Base-by-base conservation (phyloP, 1,284 basidiomycete species). In the Ceratobasidium sp. region DNA sequence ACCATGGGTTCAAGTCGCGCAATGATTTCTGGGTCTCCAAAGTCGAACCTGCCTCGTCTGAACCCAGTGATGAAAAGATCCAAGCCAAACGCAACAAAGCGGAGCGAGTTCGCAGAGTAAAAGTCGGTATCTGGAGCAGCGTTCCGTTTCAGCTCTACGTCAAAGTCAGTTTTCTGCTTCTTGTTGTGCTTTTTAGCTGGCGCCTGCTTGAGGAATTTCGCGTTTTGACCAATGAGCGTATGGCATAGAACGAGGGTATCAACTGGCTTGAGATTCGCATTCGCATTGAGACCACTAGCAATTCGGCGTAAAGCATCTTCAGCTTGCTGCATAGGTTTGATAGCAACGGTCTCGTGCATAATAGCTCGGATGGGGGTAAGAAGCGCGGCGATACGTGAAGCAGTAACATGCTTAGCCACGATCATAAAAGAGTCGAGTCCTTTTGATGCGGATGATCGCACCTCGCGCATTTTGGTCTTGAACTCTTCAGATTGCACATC, bases 401-500 rank as follows among this genome's bases (percentile, higher is more conserved):
- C 93, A 0, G 92, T 92, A 77, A 96, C 89, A 79, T 89, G 86
- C 77, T 91, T 91, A 3, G 95, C 91, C n/a, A 93, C 85, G 77
- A 96, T 89, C 31, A 91, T 89, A 81, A 97, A 95, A 0, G 93
- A 91, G 82, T 98, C 95, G 60, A 96, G 85, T 3, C 92, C 94
- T 81, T 92, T 92, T 20, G 93, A 91, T 1, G 90, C 87, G 7
- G 95, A 94, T 2, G 90, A 88, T 53, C 91, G 89, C 26, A 97
- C 96, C 85, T 98, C 96, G 28, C 92, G 89, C 90, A 96, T 94
- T 84, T 95, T 98, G 20, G 96, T 97, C 86, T 93, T 95, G 90
- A 96, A 98, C 33, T 93, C 97, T 80, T 97, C 95, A 2, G 92
- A 88, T 67, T 92, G 90, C 0, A 94, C 92, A 81, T 99, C 96